Evolutionary conservation across 2,329 filamentous ascomycete genomes (phyloP), one percentile per base, ranked within the genome.

Genomic region (Fusarium guadeloupense): DNA sequence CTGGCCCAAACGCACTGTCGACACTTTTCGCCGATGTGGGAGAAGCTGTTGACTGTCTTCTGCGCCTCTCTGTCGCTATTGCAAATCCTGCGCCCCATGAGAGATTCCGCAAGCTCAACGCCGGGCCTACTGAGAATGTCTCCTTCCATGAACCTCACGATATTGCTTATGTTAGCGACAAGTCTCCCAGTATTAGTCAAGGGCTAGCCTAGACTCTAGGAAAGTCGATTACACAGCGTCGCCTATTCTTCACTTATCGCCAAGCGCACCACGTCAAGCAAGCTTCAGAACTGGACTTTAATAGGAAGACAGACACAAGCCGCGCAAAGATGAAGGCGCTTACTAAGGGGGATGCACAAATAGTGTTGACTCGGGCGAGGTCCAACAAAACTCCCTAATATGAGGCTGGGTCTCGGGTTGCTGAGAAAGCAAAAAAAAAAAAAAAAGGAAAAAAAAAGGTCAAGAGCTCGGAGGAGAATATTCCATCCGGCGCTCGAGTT

Each of bases 171-270:
- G 75, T 77, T 0, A 53, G 52, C 4, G 47, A 69, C 1, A 78
- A 76, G 37, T 77, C 72, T 31, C 69, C 69, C 0, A 51, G 51
- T 0, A 54, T 69, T 2, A 50, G 59, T 0, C 2, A 46, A 1
- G 4, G 10, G 0, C 16, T 78, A 0, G 37, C 71, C 0, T 35
- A 62, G 3, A 64, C 70, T 1, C 53, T 80, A 0, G 75, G 74
- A 0, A 65, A 51, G 25, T 75, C 70, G 0, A 77, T 77, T 14
- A 73, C 77, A 1, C 59, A 64, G 10, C 67, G 73, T 5, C 69
- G 74, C 6, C 72, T 75, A 6, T 75, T 75, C 33, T 70, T 80
- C 17, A 72, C 70, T 16, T 78, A 78, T 31, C 69, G 75, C 7
- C 67, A 76, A 51, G 61, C 71, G 9, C 75, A 80, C 51, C 72